Evolutionary conservation across 1,139 yeast genomes (phyloP), one percentile per base, ranked within the genome.

Genomic region (Pichia terricola): DNA sequence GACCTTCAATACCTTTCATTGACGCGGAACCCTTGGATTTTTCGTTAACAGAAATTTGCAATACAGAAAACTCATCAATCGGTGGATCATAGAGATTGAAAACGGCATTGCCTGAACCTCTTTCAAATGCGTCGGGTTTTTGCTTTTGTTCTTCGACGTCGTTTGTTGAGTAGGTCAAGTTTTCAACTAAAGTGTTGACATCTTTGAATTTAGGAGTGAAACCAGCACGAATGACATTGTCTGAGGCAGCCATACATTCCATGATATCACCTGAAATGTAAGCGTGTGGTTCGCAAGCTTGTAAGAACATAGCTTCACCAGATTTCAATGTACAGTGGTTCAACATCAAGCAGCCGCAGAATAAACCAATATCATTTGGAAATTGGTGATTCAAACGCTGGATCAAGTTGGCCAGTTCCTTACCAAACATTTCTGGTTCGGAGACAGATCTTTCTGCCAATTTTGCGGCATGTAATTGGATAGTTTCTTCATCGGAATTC

Each of bases 221-320:
- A 8, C 98, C 99, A 6, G 97, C 95, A 65, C 98, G 79, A 40
- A 91, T 96, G 47, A 91, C 99, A 59, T 91, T 91, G 64, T 91
- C 99, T 36, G 95, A 82, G 10, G 97, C 96, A 41, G 98, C 98
- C 99, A 91, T 91, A 70, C 98, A 94, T 68, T 91, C 99, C 58
- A 91, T 89, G 55, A 91, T 91, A 63, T 91, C 97, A 53, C 98
- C 98, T 45, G 82, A 75, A 52, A 91, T 91, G 67, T 94, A 91
- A 34, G 98, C 98, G 64, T 91, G 98, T 28, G 97, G 97, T 63
- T 88, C 97, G 68, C 88, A 87, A 41, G 98, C 98, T 62, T 86
- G 87, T 62, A 91, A 72, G 62, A 89, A 91, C 81, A 94, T 87
- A 50, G 96, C 97, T 68, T 91, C 95, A 50, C 99, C 99, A n/a